phyloP scores from a whole-genome alignment of 2,329 filamentous ascomycete species.

The Alternaria triticina region DNA sequence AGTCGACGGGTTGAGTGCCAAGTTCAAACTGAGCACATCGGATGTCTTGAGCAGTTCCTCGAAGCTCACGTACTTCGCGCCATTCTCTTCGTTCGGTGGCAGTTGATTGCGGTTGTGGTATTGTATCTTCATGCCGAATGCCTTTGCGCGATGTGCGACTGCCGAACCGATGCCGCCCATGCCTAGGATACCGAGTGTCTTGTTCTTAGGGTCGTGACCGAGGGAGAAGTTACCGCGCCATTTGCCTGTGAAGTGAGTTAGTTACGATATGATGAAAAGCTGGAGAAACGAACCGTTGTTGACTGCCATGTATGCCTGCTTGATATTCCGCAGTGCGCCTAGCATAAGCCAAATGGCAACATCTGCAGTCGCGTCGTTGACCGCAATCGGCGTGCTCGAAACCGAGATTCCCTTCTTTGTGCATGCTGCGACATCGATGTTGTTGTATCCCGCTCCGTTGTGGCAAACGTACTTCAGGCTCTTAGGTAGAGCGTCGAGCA shows the following conservation, averaged over 20 bases:
- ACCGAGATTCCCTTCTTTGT: conserved; percentile 54
- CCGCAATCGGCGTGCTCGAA: conserved; percentile 56
- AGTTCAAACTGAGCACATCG: conserved; percentile 62
- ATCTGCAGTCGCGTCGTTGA: conserved; percentile 60
- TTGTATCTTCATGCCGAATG: conserved; percentile 64
- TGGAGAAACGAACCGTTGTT: conserved; percentile 47
- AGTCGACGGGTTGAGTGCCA: conserved; percentile 59
- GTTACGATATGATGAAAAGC: background rate
- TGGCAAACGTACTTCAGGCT: conserved; percentile 55
- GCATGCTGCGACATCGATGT: conserved; percentile 63
- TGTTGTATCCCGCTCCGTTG: conserved; percentile 66
- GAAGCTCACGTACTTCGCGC: conserved; percentile 62
- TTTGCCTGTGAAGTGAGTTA: conserved; percentile 37
- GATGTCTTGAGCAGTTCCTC: conserved; percentile 61
- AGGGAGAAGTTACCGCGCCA: conserved; percentile 56
- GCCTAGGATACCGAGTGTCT: conserved; percentile 63
- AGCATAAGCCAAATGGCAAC: conserved; percentile 60
- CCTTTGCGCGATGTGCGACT: conserved; percentile 56
- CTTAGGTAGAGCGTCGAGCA: conserved; percentile 51
- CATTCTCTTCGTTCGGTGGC: conserved; percentile 49
- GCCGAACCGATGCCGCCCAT: conserved; percentile 66
- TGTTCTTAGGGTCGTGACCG: conserved; percentile 61
- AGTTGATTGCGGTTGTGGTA: conserved; percentile 62
- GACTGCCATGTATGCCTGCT: conserved; percentile 55
- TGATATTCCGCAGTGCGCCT: conserved; percentile 59